A percentile compares a stretch with the other conserved stretches of the same genome.
Evolutionary conservation across 2,329 filamentous ascomycete species (phyloP).

Genomic region (Colletotrichum tropicicola): DNA sequence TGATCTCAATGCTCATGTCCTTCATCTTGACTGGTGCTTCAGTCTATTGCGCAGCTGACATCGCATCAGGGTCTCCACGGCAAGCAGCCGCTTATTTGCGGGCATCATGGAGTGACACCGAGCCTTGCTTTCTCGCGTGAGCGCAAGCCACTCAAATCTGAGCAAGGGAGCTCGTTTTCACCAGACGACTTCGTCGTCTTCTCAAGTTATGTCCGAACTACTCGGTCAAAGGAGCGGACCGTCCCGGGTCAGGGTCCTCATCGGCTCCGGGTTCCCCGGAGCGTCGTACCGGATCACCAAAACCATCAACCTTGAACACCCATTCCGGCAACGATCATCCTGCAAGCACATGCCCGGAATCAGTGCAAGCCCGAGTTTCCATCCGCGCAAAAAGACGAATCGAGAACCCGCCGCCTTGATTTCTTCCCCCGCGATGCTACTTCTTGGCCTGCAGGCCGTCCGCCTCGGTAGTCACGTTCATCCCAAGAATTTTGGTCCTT

Average conservation of each 20-base stretch:
- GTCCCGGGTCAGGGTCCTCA: not conserved
- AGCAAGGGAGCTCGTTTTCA: not conserved
- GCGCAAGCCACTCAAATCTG: too few species aligned
- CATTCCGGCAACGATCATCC: not conserved
- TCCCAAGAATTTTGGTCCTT: not conserved
- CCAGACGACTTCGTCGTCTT: not conserved
- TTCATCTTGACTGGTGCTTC: too few species aligned
- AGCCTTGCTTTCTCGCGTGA: too few species aligned
- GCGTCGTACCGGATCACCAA: not conserved
- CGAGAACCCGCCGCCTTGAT: not conserved
- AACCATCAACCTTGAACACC: not conserved
- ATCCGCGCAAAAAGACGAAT: not conserved
- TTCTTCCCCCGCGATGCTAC: not conserved
- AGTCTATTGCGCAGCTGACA: too few species aligned
- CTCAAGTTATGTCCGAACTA: not conserved
- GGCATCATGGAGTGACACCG: too few species aligned
- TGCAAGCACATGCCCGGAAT: not conserved
- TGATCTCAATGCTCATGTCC: too few species aligned
- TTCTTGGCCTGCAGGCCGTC: not conserved
- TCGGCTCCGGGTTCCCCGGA: constrained; percentile 2
- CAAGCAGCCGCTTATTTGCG: too few species aligned
- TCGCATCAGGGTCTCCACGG: too few species aligned
- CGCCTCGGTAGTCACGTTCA: not conserved
- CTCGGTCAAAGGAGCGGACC: not conserved
- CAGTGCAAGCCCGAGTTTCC: not conserved